Conservation (phyloP, 768 basidiomycete genomes). For the Daedalea quercina region DNA sequence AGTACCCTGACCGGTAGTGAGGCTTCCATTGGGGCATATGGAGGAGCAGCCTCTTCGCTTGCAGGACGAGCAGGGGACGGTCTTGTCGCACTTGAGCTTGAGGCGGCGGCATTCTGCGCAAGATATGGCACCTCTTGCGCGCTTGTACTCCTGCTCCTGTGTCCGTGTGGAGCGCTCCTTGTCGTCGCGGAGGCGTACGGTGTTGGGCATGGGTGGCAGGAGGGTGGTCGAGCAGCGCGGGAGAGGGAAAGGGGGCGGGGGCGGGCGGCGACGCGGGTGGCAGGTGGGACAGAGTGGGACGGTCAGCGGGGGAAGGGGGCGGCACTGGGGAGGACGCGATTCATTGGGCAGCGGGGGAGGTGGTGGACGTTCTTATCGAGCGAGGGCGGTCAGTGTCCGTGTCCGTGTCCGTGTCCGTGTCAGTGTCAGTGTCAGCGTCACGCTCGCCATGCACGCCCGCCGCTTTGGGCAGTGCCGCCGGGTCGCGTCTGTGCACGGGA, state of each 20-base stretch:
- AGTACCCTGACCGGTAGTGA: slow-evolving; percentile 74
- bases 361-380: no score
- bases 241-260: background rate
- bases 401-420: no score
- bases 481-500: no score
- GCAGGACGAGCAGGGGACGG: slow-evolving; percentile 45
- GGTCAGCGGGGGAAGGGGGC: no score
- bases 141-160: slow-evolving; percentile 63
- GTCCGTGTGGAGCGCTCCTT: slow-evolving; percentile 16
- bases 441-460: no score
- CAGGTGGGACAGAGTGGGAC: no score
- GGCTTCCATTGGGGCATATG: slow-evolving; percentile 74
- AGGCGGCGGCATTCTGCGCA: slow-evolving; percentile 61
- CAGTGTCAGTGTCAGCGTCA: no score
- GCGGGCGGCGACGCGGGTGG: no score
- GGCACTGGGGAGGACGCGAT: no score
- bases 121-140: slow-evolving; percentile 67
- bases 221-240: background rate
- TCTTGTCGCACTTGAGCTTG: slow-evolving; percentile 57
- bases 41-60: slow-evolving; percentile 70
- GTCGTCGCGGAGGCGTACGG: slow-evolving; percentile 16
- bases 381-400: no score
- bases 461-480: no score
- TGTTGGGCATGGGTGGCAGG: slow-evolving; percentile 15
- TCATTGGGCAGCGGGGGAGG: no score